phyloP scores from a whole-genome alignment of 345 rosid species.

The Eucalyptus rudis region DNA sequence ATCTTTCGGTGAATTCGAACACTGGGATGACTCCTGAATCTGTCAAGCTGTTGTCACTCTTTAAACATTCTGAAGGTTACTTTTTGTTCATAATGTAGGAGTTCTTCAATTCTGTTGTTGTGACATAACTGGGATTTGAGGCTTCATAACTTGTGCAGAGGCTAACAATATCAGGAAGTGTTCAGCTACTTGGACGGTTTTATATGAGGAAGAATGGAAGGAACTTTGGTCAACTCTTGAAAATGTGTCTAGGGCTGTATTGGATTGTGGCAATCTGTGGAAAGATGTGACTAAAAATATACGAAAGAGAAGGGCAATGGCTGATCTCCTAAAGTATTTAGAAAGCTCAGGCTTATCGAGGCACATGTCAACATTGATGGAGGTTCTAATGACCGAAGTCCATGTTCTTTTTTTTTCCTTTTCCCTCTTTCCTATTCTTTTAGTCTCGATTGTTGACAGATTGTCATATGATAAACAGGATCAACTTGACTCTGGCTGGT shows the following conservation, averaged over 20 bases:
- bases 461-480: constrained; percentile 12
- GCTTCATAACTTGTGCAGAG: constrained; percentile 12
- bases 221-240: constrained; percentile 38
- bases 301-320: constrained; percentile 58
- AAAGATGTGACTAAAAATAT: constrained; percentile 33
- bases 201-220: constrained; percentile 38
- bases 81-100: background rate
- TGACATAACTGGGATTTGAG: background rate
- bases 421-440: background rate
- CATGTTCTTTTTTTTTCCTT: background rate
- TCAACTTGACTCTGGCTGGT: constrained; percentile 31
- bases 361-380: constrained; percentile 55
- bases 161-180: background rate
- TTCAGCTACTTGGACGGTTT: constrained; percentile 4
- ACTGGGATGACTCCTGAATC: constrained; percentile 11
- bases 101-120: background rate
- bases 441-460: background rate
- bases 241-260: constrained; percentile 23
- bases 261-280: constrained; percentile 58
- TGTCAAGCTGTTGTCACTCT: background rate
- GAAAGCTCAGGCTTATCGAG: constrained; percentile 65
- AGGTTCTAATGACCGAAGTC: constrained; percentile 20
- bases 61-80: constrained; percentile 30
- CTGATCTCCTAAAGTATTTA: constrained; percentile 65
- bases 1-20: constrained; percentile 13